Evolutionary conservation across 345 rosid species (phyloP).

Genomic region (Schrenkiella parvula): DNA sequence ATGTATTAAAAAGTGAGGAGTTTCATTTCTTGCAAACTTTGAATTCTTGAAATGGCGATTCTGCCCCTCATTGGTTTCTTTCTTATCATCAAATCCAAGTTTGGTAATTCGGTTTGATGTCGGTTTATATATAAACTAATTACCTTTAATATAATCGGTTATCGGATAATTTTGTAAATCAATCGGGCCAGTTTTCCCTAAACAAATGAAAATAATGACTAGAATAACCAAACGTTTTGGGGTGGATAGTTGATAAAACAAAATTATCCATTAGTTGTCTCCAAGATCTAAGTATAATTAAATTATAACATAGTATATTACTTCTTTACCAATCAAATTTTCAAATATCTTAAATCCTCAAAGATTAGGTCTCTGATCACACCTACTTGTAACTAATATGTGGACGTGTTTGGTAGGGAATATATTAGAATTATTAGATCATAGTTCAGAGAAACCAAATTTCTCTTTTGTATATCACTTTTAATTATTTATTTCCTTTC

Average conservation of each 20-base stretch:
- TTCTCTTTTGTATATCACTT: neutral
- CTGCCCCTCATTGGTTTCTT: neutral
- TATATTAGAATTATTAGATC: neutral
- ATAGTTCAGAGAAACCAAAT: neutral
- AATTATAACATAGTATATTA: neutral
- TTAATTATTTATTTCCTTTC: neutral
- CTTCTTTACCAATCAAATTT: neutral
- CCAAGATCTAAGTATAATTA: neutral
- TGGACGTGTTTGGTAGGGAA: neutral
- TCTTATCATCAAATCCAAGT: neutral
- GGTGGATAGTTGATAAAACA: neutral
- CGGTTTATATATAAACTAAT: neutral
- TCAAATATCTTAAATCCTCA: neutral
- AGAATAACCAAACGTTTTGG: neutral
- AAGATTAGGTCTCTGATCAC: neutral
- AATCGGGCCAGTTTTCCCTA: neutral
- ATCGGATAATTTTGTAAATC: neutral
- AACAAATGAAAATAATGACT: neutral
- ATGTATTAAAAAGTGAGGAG: conserved; percentile 6
- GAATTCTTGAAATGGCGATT: neutral
- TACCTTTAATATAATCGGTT: neutral
- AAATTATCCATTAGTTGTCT: too few species aligned
- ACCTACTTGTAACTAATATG: neutral
- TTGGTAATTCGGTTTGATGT: neutral
- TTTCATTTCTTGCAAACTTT: conserved; percentile 14